Base-by-base conservation (phyloP, 768 basidiomycete species). In the Hericium alpestre region DNA sequence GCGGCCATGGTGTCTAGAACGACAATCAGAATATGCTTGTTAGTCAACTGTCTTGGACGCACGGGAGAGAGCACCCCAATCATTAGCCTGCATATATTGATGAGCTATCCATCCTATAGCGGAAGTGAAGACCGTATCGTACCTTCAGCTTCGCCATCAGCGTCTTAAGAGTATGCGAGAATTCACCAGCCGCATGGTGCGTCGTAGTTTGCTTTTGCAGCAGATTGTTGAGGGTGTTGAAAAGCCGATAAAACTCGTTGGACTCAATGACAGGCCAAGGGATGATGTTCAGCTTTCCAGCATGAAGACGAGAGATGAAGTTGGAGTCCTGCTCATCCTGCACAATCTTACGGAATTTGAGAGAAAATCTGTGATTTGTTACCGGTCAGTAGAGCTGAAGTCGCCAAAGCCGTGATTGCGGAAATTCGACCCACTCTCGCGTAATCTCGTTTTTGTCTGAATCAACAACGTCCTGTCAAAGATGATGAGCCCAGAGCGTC, bases 231-330 rank as follows among this genome's bases (percentile, higher is more conserved):
- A 85, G 59, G 0, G 67, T 65, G 0, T 71, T 70, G 55, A 84
- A 82, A 16, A 83, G 62, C 2, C 65, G 70, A 58, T 85, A 85
- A 63, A 85, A 85, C 23, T 81, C 75, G 49, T 66, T 73, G 0
- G 83, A 83, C 61, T 82, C 79, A 38, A 85, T 83, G 48, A 85
- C 80, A 0, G 82, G 82, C 84, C 84, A 85, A 4, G 83, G 83
- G 11, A 84, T 73, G 12, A 85, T 83, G 38, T 71, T 72, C 3
- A 84, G 61, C 51, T 73, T 73, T 1, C 82, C 82, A 0, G 72
- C 71, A 57, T 84, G 84, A 9, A 84, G 72, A 1, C 74, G 76
- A 16, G 80, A 76, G 56, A 85, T 83, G 61, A 85, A 84, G 58
- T 85, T 85, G 0, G 76, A 70, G 23, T 73, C 78, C 65, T 83